A percentile compares a stretch with the other conserved stretches of the same genome.
These are phyloP conservation scores for Mentha longifolia DNA, from an alignment of 257 asterid species.

Conservation along the genomic window DNA sequence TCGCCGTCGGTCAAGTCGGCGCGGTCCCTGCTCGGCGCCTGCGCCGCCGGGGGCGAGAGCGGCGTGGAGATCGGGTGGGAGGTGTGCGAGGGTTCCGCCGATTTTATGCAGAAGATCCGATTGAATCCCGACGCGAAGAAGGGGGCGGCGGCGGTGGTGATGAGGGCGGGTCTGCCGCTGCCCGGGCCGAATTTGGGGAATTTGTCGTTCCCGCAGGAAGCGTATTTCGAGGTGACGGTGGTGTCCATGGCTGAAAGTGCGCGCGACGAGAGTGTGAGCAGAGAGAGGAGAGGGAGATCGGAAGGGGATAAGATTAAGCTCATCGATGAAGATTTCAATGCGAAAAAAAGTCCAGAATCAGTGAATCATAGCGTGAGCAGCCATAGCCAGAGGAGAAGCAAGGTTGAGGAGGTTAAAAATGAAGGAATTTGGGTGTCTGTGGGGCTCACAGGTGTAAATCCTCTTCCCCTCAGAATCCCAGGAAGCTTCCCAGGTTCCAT, in stretches of 20 bases:
- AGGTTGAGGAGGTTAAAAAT: constrained; percentile 36
- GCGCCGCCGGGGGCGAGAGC: constrained; percentile 42
- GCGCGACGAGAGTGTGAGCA: neutral
- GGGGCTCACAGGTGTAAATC: constrained; percentile 63
- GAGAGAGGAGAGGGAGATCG: constrained; percentile 39
- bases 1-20: constrained; percentile 59
- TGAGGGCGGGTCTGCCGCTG: constrained; percentile 67
- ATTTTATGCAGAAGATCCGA: constrained; percentile 78
- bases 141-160: constrained; percentile 41
- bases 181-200: constrained; percentile 85
- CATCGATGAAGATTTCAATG: constrained; percentile 61
- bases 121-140: constrained; percentile 54
- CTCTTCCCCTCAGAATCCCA: constrained; percentile 60
- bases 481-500: constrained; percentile 74
- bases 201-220: constrained; percentile 86
- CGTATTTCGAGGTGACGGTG: constrained; percentile 80
- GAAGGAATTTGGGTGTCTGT: constrained; percentile 42
- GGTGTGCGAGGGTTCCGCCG: constrained; percentile 81
- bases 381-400: constrained; percentile 43
- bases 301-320: constrained; percentile 76
- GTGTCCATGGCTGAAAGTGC: constrained; percentile 35
- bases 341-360: constrained; percentile 38
- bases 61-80: constrained; percentile 76
- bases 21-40: constrained; percentile 51
- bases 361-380: constrained; percentile 26